These are phyloP conservation scores for Eucalyptus microcorys DNA, from an alignment of 345 rosid species.

Conservation along the genomic window DNA sequence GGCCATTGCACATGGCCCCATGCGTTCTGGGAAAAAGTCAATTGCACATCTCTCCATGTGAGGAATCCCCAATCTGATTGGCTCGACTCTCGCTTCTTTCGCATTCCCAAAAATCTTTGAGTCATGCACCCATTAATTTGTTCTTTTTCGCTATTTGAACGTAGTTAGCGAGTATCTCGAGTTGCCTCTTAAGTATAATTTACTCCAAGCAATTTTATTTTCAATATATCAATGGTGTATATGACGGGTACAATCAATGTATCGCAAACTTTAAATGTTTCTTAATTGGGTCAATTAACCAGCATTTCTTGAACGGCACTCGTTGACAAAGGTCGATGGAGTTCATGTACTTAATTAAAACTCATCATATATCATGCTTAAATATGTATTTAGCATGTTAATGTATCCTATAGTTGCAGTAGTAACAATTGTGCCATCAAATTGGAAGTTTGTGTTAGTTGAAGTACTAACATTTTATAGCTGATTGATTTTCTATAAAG, in stretches of 20 bases:
- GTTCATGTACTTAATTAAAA: background rate
- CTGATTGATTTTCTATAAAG: background rate
- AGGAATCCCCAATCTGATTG: background rate
- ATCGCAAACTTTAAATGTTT: background rate
- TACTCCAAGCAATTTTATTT: background rate
- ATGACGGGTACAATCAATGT: background rate
- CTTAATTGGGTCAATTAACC: background rate
- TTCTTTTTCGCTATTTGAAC: background rate
- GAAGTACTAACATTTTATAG: no score
- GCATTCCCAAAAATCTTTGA: background rate
- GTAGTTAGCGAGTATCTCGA: background rate
- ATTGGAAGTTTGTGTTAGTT: background rate
- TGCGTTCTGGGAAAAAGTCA: background rate
- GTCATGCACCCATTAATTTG: background rate
- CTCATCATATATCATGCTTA: background rate
- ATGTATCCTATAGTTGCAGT: background rate
- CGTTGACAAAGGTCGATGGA: background rate
- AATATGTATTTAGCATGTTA: background rate
- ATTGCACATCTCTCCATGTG: background rate
- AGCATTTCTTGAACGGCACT: background rate
- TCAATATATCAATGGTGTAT: background rate
- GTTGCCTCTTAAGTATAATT: background rate
- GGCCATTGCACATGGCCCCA: background rate
- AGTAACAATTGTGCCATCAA: background rate
- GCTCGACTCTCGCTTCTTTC: background rate